Evolutionary conservation across 2,329 filamentous ascomycete genomes (phyloP).

Genomic region (Penicillium sp.): DNA sequence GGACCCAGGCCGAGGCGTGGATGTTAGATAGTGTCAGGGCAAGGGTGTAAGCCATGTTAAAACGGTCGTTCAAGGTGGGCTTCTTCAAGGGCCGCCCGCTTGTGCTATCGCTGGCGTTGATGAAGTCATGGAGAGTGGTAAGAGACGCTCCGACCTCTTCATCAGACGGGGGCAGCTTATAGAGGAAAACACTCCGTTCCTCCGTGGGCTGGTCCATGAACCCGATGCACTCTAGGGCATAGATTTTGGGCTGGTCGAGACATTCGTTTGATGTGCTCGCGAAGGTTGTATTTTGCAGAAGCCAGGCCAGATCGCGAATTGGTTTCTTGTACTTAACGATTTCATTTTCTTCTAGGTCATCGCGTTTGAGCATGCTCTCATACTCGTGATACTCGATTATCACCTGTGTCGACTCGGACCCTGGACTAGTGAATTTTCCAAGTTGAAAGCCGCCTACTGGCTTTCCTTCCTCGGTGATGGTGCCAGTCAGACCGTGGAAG

Average conservation of each 20-base stretch:
- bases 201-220: slow-evolving; percentile 30
- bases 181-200: slow-evolving; percentile 31
- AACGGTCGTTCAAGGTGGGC: slow-evolving; percentile 28
- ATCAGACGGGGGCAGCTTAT: slow-evolving; percentile 23
- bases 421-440: slow-evolving; percentile 21
- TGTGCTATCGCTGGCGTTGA: slow-evolving; percentile 25
- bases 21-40: slow-evolving; percentile 31
- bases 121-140: slow-evolving; percentile 25
- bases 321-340: slow-evolving; percentile 29
- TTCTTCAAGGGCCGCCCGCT: slow-evolving; percentile 20
- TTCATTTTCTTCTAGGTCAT: slow-evolving; percentile 30
- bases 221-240: slow-evolving; percentile 32
- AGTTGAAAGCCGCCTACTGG: slow-evolving; percentile 25
- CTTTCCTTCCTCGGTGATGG: slow-evolving; percentile 24
- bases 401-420: slow-evolving; percentile 15
- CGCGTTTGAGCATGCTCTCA: slow-evolving; percentile 24
- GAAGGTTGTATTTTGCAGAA: slow-evolving; percentile 33
- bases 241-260: slow-evolving; percentile 31
- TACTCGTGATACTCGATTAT: slow-evolving; percentile 34
- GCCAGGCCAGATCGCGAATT: slow-evolving; percentile 33
- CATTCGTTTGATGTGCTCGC: slow-evolving; percentile 3
- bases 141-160: background rate
- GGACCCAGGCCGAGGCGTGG: slow-evolving; percentile 33
- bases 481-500: slow-evolving; percentile 24
- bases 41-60: slow-evolving; percentile 31